Evolutionary conservation across 257 asterid genomes (phyloP).

Genomic region (Paulownia fortunei): DNA sequence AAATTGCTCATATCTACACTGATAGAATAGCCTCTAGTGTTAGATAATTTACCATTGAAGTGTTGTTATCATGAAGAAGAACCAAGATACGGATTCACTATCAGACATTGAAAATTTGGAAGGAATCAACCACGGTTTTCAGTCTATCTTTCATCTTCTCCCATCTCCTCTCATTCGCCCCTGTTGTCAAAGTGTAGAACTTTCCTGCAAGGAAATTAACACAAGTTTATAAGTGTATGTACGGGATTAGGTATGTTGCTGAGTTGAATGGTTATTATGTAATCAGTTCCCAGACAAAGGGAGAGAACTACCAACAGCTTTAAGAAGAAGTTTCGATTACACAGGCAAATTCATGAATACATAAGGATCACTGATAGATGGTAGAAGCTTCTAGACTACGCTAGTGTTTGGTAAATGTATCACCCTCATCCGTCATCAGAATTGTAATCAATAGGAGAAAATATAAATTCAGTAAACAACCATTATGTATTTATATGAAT

Average conservation of each 20-base stretch:
- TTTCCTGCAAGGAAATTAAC: conserved; percentile 56
- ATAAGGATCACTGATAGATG: too few relatives aligned
- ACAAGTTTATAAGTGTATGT: neutral
- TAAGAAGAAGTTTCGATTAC: too few relatives aligned
- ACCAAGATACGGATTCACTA: neutral
- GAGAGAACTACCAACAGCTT: too few relatives aligned
- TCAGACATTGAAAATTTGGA: conserved; percentile 70
- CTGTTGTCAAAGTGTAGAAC: conserved; percentile 88
- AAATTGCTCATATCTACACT: conserved; percentile 54
- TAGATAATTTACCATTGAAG: conserved; percentile 28
- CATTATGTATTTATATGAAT: too few relatives aligned
- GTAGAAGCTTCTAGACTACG: too few relatives aligned
- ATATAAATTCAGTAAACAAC: too few relatives aligned
- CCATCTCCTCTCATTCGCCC: conserved; percentile 96
- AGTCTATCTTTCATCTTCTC: conserved; percentile 88
- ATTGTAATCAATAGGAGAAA: too few relatives aligned
- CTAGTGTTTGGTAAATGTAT: too few relatives aligned
- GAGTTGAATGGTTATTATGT: neutral
- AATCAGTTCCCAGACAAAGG: neutral
- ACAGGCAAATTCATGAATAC: too few relatives aligned
- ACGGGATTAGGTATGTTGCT: neutral
- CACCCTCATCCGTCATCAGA: too few relatives aligned
- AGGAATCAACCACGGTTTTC: conserved; percentile 79
- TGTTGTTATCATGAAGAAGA: conserved; percentile 21
- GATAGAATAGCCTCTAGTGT: conserved; percentile 45